A percentile compares a stretch with the other conserved stretches of the same genome.
Conservation (phyloP, 2,329 filamentous ascomycete species). For the Xylaria sp. region DNA sequence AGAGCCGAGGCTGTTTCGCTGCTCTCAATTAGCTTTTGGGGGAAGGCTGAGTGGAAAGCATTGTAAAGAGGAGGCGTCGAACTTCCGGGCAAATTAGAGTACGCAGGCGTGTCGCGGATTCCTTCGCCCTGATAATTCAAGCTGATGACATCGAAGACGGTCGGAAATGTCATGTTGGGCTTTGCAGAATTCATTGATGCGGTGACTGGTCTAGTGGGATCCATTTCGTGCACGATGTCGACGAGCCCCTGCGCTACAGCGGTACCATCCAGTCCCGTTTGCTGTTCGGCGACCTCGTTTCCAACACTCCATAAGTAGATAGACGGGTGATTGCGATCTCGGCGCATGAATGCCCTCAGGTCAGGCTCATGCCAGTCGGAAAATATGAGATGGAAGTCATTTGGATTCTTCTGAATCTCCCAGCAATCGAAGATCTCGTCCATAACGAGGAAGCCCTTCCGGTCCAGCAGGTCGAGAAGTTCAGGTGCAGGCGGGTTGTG, state of each 20-base stretch:
- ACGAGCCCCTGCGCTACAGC: constrained; percentile 51
- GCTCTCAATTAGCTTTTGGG: constrained; percentile 59
- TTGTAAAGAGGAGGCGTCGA: constrained; percentile 20
- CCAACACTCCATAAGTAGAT: constrained; percentile 64
- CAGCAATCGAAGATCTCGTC: constrained; percentile 66
- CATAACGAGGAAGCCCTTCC: constrained; percentile 61
- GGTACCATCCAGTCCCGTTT: constrained; percentile 30
- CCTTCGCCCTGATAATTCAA: constrained; percentile 68
- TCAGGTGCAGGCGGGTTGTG: constrained; percentile 66
- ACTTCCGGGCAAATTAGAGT: constrained; percentile 26
- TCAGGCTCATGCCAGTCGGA: constrained; percentile 65
- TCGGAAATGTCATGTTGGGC: constrained; percentile 55
- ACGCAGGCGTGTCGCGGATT: constrained; percentile 28
- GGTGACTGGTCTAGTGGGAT: constrained; percentile 59
- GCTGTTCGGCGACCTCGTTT: constrained; percentile 65
- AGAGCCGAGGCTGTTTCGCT: constrained; percentile 58
- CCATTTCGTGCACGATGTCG: constrained; percentile 59
- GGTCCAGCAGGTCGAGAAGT: constrained; percentile 61
- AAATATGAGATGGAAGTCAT: constrained; percentile 65
- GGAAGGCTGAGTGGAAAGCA: constrained; percentile 57
- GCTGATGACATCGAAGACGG: constrained; percentile 58
- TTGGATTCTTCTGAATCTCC: constrained; percentile 57
- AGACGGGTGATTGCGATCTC: constrained; percentile 66
- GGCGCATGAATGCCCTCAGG: constrained; percentile 60
- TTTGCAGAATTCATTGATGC: constrained; percentile 60